Conservation (phyloP, 2,329 filamentous ascomycete genomes). For the Periconia sp. region DNA sequence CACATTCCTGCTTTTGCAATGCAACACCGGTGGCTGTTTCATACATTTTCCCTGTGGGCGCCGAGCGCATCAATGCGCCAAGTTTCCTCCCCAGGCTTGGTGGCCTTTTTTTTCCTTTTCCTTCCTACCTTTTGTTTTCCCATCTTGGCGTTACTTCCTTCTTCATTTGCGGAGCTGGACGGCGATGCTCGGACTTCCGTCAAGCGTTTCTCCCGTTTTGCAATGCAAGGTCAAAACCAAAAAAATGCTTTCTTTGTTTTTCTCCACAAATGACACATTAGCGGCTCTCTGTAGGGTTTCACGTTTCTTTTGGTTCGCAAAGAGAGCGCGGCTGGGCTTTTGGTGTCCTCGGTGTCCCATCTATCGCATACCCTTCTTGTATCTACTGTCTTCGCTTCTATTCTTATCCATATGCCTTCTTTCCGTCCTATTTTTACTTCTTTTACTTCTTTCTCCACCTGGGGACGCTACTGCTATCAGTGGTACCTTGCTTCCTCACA, state of each 20-base stretch:
- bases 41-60: not conserved
- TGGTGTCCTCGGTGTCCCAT: not conserved
- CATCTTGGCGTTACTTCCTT: conserved; percentile 1
- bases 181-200: not conserved
- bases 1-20: not conserved
- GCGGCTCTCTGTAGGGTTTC: not conserved
- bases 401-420: conserved; percentile 9
- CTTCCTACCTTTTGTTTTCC: conserved; percentile 3
- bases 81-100: conserved; percentile 10
- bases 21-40: conserved; percentile 24
- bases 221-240: not conserved
- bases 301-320: not conserved
- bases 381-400: conserved; percentile 17
- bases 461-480: too few species aligned
- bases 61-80: not conserved
- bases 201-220: not conserved
- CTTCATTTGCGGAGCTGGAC: not conserved
- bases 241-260: conserved; percentile 5
- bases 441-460: not conserved
- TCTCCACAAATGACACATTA: not conserved
- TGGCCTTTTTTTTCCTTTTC: not conserved
- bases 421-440: conserved; percentile 2
- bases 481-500: too few species aligned
- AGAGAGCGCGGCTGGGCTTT: not conserved
- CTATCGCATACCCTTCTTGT: conserved; percentile 38